These are phyloP conservation scores for Penicillium fuscoglaucum DNA, from an alignment of 2,329 filamentous ascomycete species.

Conservation along the genomic window DNA sequence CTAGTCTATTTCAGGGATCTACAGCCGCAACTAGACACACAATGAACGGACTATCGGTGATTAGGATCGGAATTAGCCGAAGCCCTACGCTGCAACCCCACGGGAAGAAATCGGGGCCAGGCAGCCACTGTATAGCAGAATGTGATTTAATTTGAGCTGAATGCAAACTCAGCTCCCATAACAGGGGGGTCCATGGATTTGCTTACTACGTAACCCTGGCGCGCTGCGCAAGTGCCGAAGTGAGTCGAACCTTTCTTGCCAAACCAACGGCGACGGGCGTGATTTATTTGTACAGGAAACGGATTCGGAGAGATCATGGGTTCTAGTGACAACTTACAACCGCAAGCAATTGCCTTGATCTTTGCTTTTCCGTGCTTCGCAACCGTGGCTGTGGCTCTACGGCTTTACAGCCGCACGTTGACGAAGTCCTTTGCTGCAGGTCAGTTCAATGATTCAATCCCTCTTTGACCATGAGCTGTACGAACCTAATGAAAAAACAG, in stretches of 20 bases:
- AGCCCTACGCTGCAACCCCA: too few species aligned
- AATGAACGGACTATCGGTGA: too few species aligned
- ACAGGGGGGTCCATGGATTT: background rate
- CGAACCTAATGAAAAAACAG: background rate
- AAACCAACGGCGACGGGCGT: background rate
- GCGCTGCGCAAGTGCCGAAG: background rate
- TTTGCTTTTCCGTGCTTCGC: slow-evolving; percentile 19
- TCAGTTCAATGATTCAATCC: background rate
- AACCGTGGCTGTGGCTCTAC: slow-evolving; percentile 18
- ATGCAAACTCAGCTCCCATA: background rate
- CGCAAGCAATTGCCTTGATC: slow-evolving; percentile 18
- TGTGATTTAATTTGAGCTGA: background rate
- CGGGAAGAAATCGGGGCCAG: too few species aligned
- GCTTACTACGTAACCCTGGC: background rate
- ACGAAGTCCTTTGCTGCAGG: slow-evolving; percentile 19
- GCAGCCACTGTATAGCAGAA: background rate
- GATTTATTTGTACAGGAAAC: background rate
- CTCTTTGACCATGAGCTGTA: background rate
- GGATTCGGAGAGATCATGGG: background rate
- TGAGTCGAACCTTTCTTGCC: background rate
- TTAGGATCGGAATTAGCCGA: background rate
- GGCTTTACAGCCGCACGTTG: slow-evolving; percentile 18
- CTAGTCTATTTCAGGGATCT: background rate
- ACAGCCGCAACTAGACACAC: background rate
- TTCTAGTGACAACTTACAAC: slow-evolving; percentile 14